Evolutionary conservation across 2,329 filamentous ascomycete species (phyloP), one percentile per base, ranked within the genome.

Genomic region (Pseudocercospora vitis): DNA sequence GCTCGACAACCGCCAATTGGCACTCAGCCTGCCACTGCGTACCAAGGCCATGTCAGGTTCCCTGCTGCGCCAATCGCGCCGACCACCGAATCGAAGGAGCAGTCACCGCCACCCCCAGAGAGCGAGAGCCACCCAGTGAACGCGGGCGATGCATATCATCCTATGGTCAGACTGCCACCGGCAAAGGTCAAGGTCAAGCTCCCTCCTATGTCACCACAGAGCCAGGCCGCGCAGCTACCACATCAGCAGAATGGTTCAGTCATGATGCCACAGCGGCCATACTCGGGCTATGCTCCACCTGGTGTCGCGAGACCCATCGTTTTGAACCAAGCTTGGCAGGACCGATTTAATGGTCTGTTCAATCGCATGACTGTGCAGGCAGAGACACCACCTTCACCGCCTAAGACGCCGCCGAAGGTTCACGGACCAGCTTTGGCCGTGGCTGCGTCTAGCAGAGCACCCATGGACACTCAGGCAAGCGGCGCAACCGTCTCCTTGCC

Each of bases 151-250:
- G 76, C 74, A 1, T 73, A 74, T 28, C 83, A 81, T 54, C 88
- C 88, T 3, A 80, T 85, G 52, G 87, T 91, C 6, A 84, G 82
- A 29, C 73, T 91, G 7, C 88, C 88, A 0, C 81, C 77, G 31
- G 83, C 84, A 6, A 80, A 86, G 50, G 89, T 89, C 26, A 81
- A 90, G 21, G 91, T 97, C 9, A 90, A 86, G 67, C 79, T 97
- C 3, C 91, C 89, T 2, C 89, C 88, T 6, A 66, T 76, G 18
- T 68, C 74, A 19, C 73, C 76, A 14, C 42, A 50, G 4, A 69
- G 73, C 45, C 66, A 58, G 2, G 74, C 18, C 66, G 70, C 52
- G 68, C 74, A 40, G 28, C 70, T 33, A 68, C 73, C 72, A 68
- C 73, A 71, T 39, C 63, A 64, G 19, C 62, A 68, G 19, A 58